Evolutionary conservation across 2,329 filamentous ascomycete species (phyloP), one percentile per base, ranked within the genome.

Genomic region (Lachnellula subtilissima): DNA sequence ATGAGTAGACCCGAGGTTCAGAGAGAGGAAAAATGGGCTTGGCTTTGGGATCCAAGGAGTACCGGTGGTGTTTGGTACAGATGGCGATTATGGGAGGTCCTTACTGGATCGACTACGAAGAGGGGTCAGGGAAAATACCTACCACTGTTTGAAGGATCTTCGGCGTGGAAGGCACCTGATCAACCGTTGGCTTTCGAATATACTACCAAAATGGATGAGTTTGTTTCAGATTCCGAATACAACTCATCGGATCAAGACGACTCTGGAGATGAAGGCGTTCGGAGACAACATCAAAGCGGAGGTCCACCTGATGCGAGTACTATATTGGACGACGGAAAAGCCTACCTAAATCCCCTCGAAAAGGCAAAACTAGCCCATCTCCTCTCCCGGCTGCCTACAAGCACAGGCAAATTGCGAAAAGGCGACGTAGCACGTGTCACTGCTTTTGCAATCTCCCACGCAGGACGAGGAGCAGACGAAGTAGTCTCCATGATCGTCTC

Each of bases 1-100:
- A 97, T 97, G 94, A 87, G 86, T 50, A 80, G 89, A 17, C 83
- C 88, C 0, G 85, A 91, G 53, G 88, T 97, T 1, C 90, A 96
- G 69, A 81, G 80, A 42, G 89, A 96, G 57, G 89, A 96, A 70
- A 91, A 87, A 62, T 97, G 93, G 85, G 88, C 91, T 0, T 99
- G 92, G 89, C 78, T 99, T 5, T 99, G 90, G 86, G 88, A 97
- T 70, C 82, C 91, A 19, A 82, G 86, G 62, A 92, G 86, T 66
- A 78, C 80, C 60, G 91, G 85, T 25, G 93, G 88, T 15, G 82
- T 95, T 15, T 99, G 92, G 81, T 97, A 97, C 71, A 85, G 94
- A 45, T 97, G 91, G 88, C 84, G 90, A 46, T 69, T 97, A 46
- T 97, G 92, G 89, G 86, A 94, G 64, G 80, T 93, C 8, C 77